Evolutionary conservation across 106 monocot species (phyloP), one percentile per base, ranked within the genome.

Genomic region (Amphibolis antarctica): DNA sequence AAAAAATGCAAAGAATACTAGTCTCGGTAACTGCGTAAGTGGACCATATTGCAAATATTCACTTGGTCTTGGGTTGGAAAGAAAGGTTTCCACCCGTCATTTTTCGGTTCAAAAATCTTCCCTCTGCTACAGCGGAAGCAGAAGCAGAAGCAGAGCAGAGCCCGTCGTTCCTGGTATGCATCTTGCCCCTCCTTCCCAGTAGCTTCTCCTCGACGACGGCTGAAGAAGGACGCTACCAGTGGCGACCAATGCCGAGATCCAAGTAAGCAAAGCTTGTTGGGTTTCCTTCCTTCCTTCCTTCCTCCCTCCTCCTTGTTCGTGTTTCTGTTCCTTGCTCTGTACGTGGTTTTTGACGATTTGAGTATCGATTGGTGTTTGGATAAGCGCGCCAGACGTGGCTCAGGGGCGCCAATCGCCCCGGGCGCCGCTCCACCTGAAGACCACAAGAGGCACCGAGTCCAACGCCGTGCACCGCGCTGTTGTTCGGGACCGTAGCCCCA

Each of bases 351-450:
- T 46, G 12, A 55, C 42, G 53, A 14, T 65, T 62, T 71, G 22
- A 15, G 7, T 36, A 1, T 15, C 28, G 56, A 27, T 28, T 15
- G 18, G 22, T 36, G n/a, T 4, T n/a, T 28, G 60, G 62, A 43
- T n/a, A 74, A 86, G 92, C 66, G 92, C 81, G 21, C 75, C 92
- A 4, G 92, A 86, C 54, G 51, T 73, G 70, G 19, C 72, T 0
- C 76, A 76, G n/a, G 79, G 66, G 63, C 72, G 79, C 53, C 74
- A 54, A 56, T 77, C 86, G 0, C 80, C 86, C 6, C 76, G 91
- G 17, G 79, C 71, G 36, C 84, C 86, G 23, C 92, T 86, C 53
- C 80, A 92, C 44, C 83, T 83, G 26, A 86, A 71, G 79, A 63
- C 79, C 36, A 79, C 81, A 7, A 72, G 62, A 15, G 75, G 62